phyloP scores from a whole-genome alignment of 2,329 filamentous ascomycete genomes.

The Byssoonygena ceratinophila region DNA sequence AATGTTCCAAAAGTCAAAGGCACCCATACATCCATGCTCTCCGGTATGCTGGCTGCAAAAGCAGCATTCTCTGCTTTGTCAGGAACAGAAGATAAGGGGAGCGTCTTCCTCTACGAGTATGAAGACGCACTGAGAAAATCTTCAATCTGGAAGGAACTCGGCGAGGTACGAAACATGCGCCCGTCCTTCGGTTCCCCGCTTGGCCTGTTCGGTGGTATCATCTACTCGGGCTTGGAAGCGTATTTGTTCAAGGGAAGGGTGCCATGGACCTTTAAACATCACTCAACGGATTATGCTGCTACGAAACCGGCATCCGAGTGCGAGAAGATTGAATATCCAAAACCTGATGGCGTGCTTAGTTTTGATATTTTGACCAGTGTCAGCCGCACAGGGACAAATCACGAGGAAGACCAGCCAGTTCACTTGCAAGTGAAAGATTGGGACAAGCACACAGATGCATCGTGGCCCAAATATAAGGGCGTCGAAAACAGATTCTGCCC shows the following conservation, averaged over 20 bases:
- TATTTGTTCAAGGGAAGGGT: conserved; percentile 73
- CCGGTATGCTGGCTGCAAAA: conserved; percentile 91
- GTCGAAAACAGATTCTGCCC: conserved; percentile 95
- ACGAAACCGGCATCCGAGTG: conserved; percentile 72
- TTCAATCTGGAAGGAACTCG: conserved; percentile 85
- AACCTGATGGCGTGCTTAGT: conserved; percentile 86
- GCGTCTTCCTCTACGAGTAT: conserved; percentile 89
- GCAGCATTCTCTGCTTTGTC: conserved; percentile 70
- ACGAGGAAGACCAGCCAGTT: conserved; percentile 96
- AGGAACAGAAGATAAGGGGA: conserved; percentile 44
- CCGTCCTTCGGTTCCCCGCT: conserved; percentile 85
- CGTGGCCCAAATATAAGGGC: conserved; percentile 81
- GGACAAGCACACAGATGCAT: conserved; percentile 74
- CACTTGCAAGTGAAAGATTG: conserved; percentile 92
- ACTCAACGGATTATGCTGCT: conserved; percentile 61
- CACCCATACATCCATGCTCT: conserved; percentile 95
- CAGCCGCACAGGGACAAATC: conserved; percentile 89
- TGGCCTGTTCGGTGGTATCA: conserved; percentile 75
- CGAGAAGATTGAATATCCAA: conserved; percentile 88
- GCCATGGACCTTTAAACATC: conserved; percentile 89
- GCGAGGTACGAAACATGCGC: conserved; percentile 93
- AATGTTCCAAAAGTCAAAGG: conserved; percentile 99
- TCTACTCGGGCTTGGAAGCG: conserved; percentile 89
- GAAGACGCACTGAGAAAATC: conserved; percentile 79
- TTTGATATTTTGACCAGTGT: conserved; percentile 97